Percentiles rank a stretch among this genome's conserved stretches.
Conservation (phyloP, 2,329 filamentous ascomycete genomes). For the Cladophialophora carrionii region DNA sequence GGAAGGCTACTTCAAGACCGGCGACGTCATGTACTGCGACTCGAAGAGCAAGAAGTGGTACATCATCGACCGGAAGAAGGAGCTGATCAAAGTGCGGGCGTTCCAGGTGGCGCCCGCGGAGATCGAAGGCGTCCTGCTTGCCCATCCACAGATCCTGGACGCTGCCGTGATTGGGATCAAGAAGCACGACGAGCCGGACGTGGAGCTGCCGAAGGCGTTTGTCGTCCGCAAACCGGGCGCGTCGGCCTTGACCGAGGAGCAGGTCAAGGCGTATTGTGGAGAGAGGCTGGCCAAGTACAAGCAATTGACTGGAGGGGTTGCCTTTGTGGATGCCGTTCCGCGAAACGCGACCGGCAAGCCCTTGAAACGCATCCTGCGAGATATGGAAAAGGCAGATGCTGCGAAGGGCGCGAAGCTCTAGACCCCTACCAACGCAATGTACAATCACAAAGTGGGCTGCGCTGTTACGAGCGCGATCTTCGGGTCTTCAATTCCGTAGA, state of each 20-base stretch:
- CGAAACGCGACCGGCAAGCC: constrained; percentile 57
- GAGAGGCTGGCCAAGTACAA: constrained; percentile 62
- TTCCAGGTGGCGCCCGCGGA: constrained; percentile 56
- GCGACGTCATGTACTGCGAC: constrained; percentile 65
- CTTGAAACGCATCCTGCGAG: constrained; percentile 35
- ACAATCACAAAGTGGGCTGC: not conserved
- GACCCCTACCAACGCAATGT: not conserved
- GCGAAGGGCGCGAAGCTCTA: constrained; percentile 3
- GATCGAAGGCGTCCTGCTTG: constrained; percentile 51
- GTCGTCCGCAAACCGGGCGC: constrained; percentile 50
- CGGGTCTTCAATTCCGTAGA: not conserved
- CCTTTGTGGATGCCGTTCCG: constrained; percentile 55
- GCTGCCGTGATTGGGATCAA: constrained; percentile 54
- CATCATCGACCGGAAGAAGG: constrained; percentile 63
- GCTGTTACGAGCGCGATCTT: not conserved
- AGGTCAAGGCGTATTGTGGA: constrained; percentile 49
- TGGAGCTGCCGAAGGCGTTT: constrained; percentile 46
- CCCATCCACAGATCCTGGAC: constrained; percentile 51
- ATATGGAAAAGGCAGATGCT: constrained; percentile 21
- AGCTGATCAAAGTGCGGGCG: constrained; percentile 39
- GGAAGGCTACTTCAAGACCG: constrained; percentile 61
- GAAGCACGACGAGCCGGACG: constrained; percentile 38
- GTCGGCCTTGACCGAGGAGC: constrained; percentile 45
- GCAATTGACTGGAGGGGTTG: constrained; percentile 57
- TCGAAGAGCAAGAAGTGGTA: constrained; percentile 61